Evolutionary conservation across 139 green algal species (phyloP).

Genomic region (Chlorella vulgaris): DNA sequence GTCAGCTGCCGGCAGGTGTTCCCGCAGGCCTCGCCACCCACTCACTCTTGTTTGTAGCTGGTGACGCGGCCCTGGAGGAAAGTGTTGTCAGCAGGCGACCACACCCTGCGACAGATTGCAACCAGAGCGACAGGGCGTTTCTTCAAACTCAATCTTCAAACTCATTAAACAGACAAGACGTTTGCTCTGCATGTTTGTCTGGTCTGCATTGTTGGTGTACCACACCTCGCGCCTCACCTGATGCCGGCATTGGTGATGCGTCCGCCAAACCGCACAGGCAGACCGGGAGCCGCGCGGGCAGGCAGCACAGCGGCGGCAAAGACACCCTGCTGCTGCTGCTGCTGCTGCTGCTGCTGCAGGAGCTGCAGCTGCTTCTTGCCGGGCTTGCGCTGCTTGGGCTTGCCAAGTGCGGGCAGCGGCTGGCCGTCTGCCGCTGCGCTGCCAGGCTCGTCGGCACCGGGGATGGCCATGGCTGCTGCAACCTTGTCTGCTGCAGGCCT

Average conservation of each 20-base stretch:
- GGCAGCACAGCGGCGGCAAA: background rate
- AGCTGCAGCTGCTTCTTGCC: background rate
- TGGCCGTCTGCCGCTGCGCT: background rate
- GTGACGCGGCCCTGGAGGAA: background rate
- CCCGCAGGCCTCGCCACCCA: too few species aligned
- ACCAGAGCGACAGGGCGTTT: background rate
- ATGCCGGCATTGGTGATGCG: background rate
- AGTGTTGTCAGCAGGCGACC: background rate
- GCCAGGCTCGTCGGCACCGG: background rate
- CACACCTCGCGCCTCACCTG: too few species aligned
- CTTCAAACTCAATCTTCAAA: background rate
- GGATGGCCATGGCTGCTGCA: background rate
- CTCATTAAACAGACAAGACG: background rate
- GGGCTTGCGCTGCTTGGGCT: background rate
- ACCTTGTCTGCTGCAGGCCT: background rate
- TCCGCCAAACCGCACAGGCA: background rate
- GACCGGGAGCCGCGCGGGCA: background rate
- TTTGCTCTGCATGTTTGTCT: too few species aligned
- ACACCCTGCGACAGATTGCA: background rate
- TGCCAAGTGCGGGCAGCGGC: background rate
- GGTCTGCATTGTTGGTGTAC: too few species aligned
- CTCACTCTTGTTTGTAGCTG: slow-evolving; percentile 22
- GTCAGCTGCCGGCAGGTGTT: background rate
- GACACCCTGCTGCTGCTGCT: background rate
- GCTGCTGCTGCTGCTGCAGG: background rate